Evolutionary conservation across 345 rosid species (phyloP).

Genomic region (Triadica sebifera): DNA sequence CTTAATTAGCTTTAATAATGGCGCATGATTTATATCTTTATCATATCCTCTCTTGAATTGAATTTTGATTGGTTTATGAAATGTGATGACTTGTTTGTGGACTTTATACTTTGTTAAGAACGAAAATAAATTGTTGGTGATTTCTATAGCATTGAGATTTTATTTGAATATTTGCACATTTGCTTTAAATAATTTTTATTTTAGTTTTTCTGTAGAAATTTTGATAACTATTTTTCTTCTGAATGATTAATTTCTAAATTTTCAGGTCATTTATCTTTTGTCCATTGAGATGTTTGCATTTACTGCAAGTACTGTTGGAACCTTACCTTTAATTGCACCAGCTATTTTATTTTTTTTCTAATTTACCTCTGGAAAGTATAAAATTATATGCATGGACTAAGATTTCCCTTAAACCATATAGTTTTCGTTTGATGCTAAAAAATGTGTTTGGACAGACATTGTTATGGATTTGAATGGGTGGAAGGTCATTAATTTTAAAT

Average conservation of each 20-base stretch:
- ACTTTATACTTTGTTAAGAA: neutral
- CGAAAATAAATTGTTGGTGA: neutral
- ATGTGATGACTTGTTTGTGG: neutral
- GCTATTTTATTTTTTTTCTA: neutral
- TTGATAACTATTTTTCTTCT: too few relatives aligned
- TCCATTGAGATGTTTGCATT: neutral
- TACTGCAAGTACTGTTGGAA: conserved; percentile 4
- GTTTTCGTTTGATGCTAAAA: conserved; percentile 2
- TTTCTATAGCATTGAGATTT: neutral
- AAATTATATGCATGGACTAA: neutral
- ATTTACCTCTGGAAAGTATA: neutral
- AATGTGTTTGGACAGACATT: neutral
- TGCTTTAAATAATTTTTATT: too few relatives aligned
- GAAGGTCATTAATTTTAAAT: neutral
- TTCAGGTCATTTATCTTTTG: conserved; percentile 6
- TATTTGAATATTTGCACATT: neutral
- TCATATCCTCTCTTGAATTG: neutral
- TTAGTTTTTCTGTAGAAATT: too few relatives aligned
- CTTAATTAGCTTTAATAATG: too few relatives aligned
- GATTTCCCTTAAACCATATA: neutral
- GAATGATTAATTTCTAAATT: neutral
- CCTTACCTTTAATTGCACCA: neutral
- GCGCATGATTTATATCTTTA: neutral
- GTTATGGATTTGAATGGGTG: neutral
- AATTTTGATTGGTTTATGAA: neutral